Evolutionary conservation across 2,329 filamentous ascomycete species (phyloP).

Genomic region (Pseudovirgaria hyperparasitica): DNA sequence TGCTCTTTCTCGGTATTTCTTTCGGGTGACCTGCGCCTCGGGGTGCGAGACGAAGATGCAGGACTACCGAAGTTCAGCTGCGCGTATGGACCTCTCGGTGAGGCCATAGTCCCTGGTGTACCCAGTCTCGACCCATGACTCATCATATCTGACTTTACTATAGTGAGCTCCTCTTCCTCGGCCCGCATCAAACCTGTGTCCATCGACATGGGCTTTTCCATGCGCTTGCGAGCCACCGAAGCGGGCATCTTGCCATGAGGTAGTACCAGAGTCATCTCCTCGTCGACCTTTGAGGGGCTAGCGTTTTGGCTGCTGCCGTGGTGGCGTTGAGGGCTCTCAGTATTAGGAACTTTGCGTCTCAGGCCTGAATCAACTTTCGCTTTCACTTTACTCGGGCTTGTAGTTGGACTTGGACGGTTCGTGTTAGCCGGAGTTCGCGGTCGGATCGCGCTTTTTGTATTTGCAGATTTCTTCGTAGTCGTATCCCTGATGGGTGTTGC

Average conservation of each 20-base stretch:
- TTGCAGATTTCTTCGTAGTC: slow-evolving; percentile 20
- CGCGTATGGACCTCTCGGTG: slow-evolving; percentile 1
- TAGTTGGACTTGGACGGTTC: slow-evolving; percentile 19
- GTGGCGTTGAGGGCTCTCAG: slow-evolving; percentile 11
- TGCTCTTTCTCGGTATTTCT: background rate
- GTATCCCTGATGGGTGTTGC: slow-evolving; percentile 28
- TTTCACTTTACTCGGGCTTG: slow-evolving; percentile 24
- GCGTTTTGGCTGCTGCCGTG: slow-evolving; percentile 19
- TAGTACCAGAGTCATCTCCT: slow-evolving; percentile 35
- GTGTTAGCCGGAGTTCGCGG: slow-evolving; percentile 16
- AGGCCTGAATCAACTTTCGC: slow-evolving; percentile 18
- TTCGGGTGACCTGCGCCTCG: slow-evolving; percentile 16
- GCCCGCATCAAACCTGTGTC: slow-evolving; percentile 24
- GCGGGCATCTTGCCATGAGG: slow-evolving; percentile 27
- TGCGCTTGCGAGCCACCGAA: slow-evolving; percentile 23
- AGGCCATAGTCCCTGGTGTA: slow-evolving; percentile 1
- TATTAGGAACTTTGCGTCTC: slow-evolving; percentile 17
- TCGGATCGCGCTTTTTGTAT: slow-evolving; percentile 16
- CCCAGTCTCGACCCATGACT: too few relatives aligned
- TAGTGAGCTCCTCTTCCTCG: slow-evolving; percentile 38
- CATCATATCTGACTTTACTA: slow-evolving; percentile 36
- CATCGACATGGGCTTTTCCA: slow-evolving; percentile 25
- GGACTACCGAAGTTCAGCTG: background rate
- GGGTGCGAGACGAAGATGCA: slow-evolving; percentile 16
- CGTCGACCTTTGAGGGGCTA: slow-evolving; percentile 27